Base-by-base conservation (phyloP, 179 eudicot species). In the Beta macrorhiza region DNA sequence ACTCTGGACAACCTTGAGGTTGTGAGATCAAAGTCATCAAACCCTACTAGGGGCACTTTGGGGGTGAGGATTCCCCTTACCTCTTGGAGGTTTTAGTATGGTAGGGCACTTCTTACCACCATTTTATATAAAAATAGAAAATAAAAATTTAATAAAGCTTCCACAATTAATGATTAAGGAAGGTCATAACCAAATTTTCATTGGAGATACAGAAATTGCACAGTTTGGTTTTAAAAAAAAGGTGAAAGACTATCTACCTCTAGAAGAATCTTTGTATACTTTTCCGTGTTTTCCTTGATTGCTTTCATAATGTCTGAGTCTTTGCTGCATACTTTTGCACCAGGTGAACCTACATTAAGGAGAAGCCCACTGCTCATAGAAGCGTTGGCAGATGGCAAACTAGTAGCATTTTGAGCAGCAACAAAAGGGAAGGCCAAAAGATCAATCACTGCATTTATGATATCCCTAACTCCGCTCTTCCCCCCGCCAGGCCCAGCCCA, bases 401-500 rank as follows among this genome's bases (percentile, higher is more conserved):
- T 89, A 72, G 92, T 86, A 74, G 89, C 90, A 87, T 82, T 92
- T 83, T 94, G 98, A 58, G 87, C 87, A 17, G 97, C 99, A 72
- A 97, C 99, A 85, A 94, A 94, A 81, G 99, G 99, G 84, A 97
- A 97, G 76, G 98, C 99, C 83, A 97, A 84, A 62, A 94, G 89
- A 84, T 97, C 97, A 85, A 97, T 86, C 61, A 91, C 97, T 10
- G 89, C 91, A 91, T 95, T 91, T 81, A 90, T 87, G 59, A 85
- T 80, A 81, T 92, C 95, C 81, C 89, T 89, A 63, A 87, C 87
- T 70, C 99, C 99, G 72, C 64, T 82, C 78, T 87, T 92, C 52
- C 99, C 98, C 42, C 97, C 98, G 81, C 97, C 92, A 78, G 98
- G 92, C 69, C 98, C 97, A 85, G 78, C 76, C 99, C 98, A 95